Conservation (phyloP, 2,329 filamentous ascomycete genomes). For the Coccinonectria pachysandricola region DNA sequence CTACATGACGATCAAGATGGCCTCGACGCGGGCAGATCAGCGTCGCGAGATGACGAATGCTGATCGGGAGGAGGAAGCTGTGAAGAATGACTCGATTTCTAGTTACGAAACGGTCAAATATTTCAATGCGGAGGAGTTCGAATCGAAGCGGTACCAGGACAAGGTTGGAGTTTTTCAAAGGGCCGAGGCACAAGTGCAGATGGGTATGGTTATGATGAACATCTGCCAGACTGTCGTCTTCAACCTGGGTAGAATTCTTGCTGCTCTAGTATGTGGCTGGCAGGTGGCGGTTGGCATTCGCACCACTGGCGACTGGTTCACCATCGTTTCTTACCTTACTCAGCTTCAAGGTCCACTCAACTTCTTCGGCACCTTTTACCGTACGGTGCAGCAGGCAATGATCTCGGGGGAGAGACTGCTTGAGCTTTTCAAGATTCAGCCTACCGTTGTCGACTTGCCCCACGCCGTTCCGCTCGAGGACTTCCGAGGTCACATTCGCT, state of each 20-base stretch:
- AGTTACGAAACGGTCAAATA: constrained; percentile 96
- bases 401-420: constrained; percentile 93
- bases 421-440: constrained; percentile 92
- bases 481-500: constrained; percentile 75
- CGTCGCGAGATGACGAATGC: constrained; percentile 91
- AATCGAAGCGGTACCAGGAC: constrained; percentile 61
- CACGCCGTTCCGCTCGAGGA: constrained; percentile 49
- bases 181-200: constrained; percentile 66
- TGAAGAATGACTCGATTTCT: constrained; percentile 97
- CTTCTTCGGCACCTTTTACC: constrained; percentile 90
- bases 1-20: constrained; percentile 93
- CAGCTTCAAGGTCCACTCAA: constrained; percentile 74
- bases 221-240: constrained; percentile 73
- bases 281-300: constrained; percentile 60
- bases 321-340: constrained; percentile 64
- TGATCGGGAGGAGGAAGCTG: constrained; percentile 87
- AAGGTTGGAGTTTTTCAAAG: constrained; percentile 63
- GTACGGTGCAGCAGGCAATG: constrained; percentile 91
- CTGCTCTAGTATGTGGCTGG: constrained; percentile 65
- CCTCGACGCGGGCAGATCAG: constrained; percentile 82
- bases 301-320: constrained; percentile 61
- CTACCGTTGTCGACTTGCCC: constrained; percentile 74
- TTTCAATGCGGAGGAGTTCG: constrained; percentile 75
- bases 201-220: constrained; percentile 71
- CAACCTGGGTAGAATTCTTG: constrained; percentile 62